phyloP scores from a whole-genome alignment of 495 filamentous ascomycete species.

The Neurospora tetraspora region DNA sequence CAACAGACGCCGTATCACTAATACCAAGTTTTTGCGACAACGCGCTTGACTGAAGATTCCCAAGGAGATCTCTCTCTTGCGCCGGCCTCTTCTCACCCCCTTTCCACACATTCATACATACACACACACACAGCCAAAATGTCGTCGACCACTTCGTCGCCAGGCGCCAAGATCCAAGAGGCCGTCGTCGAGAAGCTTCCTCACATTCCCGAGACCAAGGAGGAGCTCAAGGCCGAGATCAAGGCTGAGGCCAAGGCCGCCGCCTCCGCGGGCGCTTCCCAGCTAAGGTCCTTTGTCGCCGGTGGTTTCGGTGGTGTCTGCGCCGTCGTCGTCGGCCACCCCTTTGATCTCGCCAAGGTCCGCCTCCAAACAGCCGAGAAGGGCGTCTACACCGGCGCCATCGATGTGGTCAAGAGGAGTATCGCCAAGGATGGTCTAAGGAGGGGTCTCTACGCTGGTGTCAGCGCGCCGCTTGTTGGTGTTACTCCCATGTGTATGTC shows the following conservation, averaged over 20 bases:
- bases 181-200: conserved; percentile 35
- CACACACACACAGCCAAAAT: conserved; percentile 6
- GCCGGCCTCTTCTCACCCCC: background rate
- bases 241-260: conserved; percentile 39
- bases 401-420: conserved; percentile 85
- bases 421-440: conserved; percentile 77
- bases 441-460: conserved; percentile 90
- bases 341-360: conserved; percentile 96
- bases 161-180: conserved; percentile 27
- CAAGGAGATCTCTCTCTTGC: background rate
- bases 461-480: conserved; percentile 85
- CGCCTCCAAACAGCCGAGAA: conserved; percentile 91
- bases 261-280: conserved; percentile 33
- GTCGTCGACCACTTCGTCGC: conserved; percentile 18
- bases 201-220: conserved; percentile 42
- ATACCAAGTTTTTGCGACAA: background rate
- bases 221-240: conserved; percentile 39
- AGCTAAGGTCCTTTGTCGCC: conserved; percentile 70
- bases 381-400: conserved; percentile 80
- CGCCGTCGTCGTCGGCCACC: conserved; percentile 88
- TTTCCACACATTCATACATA: background rate
- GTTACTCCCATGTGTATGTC: conserved; percentile 97
- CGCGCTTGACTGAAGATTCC: background rate
- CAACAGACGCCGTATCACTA: background rate
- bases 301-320: conserved; percentile 91